Evolutionary conservation across 257 asterid genomes (phyloP), one percentile per base, ranked within the genome.

Genomic region (Coffea canephora): DNA sequence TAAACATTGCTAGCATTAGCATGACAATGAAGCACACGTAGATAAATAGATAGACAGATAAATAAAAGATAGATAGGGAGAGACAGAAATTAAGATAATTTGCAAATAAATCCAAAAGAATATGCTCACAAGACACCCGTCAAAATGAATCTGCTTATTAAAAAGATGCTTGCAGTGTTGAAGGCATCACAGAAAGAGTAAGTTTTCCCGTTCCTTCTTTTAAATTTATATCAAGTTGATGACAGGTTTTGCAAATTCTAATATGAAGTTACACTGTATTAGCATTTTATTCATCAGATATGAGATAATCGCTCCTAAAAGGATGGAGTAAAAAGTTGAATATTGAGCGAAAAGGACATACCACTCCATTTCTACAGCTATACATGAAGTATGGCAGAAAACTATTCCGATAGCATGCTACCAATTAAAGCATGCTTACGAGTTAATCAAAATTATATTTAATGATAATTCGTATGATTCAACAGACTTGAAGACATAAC

Each of bases 1-100:
- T 25, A 79, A 31, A 83, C 12, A 57, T 6, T 49, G 52, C 65
- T 25, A 45, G 46, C 23, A 45, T 41, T 27, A 54, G 73, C 82
- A 81, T 21, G 76, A 16, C 34, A 66, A 78, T 45, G 69, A 72
- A 74, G 21, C 62, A 46, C 3, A 74, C 27, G 69, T 50, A 15
- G 41, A 23, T 6, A 59, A 46, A 48, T 55, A 10, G 57, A 41
- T 13, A 76, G 15, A 72, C 4, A 49, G 43, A 13, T 34, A 14
- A 15, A 73, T 3, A 25, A 39, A 39, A 39, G 1, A 46, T 6
- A 27, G 15, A 69, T 2, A 4, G 57, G 8, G 6, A 36, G 41
- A 50, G 46, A 71, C n/a, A 76, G 73, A 59, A 43, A 49, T 19
- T 34, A 4, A 12, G 41, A 50, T 27, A 48, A 74, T 62, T 15